These are phyloP conservation scores for Coix lacrymajobi DNA, from an alignment of 176 grass and related monocot species.

Conservation along the genomic window DNA sequence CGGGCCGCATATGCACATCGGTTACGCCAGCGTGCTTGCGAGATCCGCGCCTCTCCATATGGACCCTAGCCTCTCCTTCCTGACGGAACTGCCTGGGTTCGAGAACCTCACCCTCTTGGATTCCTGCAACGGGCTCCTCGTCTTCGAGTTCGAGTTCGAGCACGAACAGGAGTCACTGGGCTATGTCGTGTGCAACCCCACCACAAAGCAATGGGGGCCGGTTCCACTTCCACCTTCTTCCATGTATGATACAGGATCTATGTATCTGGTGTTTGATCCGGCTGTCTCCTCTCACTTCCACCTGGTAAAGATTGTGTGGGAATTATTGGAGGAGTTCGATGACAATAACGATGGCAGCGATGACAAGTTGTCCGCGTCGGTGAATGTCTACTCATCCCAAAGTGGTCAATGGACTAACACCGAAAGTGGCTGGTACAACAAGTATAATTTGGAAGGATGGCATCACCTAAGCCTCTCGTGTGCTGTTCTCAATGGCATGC, in stretches of 20 bases:
- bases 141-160: background rate
- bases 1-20: no score
- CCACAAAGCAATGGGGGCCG: background rate
- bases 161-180: background rate
- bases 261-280: background rate
- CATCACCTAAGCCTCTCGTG: background rate
- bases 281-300: background rate
- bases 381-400: background rate
- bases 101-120: background rate
- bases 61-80: background rate
- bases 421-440: background rate
- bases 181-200: background rate
- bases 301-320: background rate
- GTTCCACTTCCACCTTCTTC: background rate
- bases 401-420: background rate
- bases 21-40: background rate
- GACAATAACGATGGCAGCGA: background rate
- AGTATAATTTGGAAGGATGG: background rate
- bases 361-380: no score
- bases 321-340: background rate
- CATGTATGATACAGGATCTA: background rate
- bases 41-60: background rate
- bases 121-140: background rate
- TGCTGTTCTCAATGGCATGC: background rate
- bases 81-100: background rate